Evolutionary conservation across 2,329 filamentous ascomycete species (phyloP).

Genomic region (Nannizziopsis barbatae): DNA sequence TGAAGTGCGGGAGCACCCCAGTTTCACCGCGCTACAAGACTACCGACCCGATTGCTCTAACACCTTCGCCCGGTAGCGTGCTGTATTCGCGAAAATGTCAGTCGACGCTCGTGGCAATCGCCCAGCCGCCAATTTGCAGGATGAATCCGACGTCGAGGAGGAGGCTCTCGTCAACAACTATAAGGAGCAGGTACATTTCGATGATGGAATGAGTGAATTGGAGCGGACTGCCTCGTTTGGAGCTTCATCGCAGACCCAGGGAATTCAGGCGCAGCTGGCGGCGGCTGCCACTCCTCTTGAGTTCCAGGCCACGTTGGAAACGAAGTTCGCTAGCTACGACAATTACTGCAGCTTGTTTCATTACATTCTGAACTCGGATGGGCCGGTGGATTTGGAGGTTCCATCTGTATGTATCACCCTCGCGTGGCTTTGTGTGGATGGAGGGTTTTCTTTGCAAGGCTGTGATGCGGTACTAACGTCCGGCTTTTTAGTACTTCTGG

Average conservation of each 20-base stretch:
- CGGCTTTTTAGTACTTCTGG: conserved; percentile 73
- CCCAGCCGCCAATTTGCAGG: conserved; percentile 41
- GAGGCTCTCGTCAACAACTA: conserved; percentile 93
- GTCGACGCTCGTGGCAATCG: conserved; percentile 31
- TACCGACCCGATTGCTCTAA: not conserved
- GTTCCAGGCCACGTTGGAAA: conserved; percentile 88
- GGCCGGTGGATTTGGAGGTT: conserved; percentile 93
- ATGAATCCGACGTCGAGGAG: conserved; percentile 92
- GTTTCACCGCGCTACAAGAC: not conserved
- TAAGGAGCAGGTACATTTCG: conserved; percentile 89
- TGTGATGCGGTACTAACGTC: not conserved
- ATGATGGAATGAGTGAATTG: conserved; percentile 72
- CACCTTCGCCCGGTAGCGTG: not conserved
- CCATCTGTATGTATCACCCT: conserved; percentile 62
- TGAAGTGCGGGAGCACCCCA: not conserved
- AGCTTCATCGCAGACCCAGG: conserved; percentile 66
- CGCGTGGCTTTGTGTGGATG: not conserved
- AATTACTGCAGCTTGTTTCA: conserved; percentile 99
- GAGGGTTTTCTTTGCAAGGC: not conserved
- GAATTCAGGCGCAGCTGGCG: conserved; percentile 83
- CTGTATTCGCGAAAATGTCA: conserved; percentile 30
- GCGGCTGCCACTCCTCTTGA: conserved; percentile 91
- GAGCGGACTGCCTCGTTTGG: conserved; percentile 61
- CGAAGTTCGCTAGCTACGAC: conserved; percentile 98
- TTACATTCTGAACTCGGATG: conserved; percentile 97